These are phyloP conservation scores for Prunus armeniaca DNA, from an alignment of 306 rosid genomes.

Conservation along the genomic window DNA sequence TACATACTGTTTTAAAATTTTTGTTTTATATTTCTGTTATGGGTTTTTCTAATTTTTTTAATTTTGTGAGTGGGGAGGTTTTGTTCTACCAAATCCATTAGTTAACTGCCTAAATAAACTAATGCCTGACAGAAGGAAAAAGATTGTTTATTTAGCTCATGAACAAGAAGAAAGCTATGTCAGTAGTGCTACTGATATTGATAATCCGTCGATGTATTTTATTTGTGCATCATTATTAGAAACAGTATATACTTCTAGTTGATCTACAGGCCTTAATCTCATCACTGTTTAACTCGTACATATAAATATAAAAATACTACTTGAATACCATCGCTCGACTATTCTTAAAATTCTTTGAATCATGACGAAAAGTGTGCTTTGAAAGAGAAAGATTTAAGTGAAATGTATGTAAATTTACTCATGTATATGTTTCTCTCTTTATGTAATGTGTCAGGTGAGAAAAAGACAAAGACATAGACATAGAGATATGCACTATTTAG, in stretches of 20 bases:
- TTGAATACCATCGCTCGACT: background rate
- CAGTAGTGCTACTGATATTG: too few relatives aligned
- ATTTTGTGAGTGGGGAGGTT: conserved; percentile 7
- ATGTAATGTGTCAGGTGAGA: background rate
- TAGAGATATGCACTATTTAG: too few relatives aligned
- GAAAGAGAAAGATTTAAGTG: too few relatives aligned
- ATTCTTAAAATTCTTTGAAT: background rate
- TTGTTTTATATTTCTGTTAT: background rate
- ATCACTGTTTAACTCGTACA: background rate
- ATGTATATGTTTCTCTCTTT: background rate
- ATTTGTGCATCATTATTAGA: background rate
- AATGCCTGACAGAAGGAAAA: background rate
- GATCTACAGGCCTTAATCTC: background rate
- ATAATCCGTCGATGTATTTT: too few relatives aligned
- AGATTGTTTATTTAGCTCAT: background rate
- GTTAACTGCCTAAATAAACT: background rate
- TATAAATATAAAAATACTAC: background rate
- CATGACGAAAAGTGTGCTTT: too few relatives aligned
- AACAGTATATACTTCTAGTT: background rate
- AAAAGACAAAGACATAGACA: too few relatives aligned
- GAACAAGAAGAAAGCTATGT: too few relatives aligned
- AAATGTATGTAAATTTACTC: too few relatives aligned
- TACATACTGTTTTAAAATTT: background rate
- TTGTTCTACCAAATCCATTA: conserved; percentile 5
- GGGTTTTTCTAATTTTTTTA: background rate